Base-by-base conservation (phyloP, 768 basidiomycete genomes). In the Sarcodon aspratus region DNA sequence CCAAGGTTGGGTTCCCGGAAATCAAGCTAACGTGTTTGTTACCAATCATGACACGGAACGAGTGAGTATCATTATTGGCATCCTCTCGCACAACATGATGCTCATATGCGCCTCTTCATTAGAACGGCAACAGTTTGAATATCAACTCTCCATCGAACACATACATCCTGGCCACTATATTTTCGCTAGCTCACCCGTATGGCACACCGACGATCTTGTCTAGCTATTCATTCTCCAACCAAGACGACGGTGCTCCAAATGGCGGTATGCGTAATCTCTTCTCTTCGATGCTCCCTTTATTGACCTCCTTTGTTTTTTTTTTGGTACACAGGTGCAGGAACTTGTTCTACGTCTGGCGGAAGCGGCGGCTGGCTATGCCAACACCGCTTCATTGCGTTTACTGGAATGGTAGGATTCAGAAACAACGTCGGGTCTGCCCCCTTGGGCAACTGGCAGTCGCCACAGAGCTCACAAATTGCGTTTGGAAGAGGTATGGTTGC, bases 31-130 rank as follows among this genome's bases (percentile, higher is more conserved):
- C 53, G 73, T 78, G 7, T 84, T 84, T 50, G 80, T 84, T 4
- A 66, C 75, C 0, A 82, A 85, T 55, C 82, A 84, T 49, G 83
- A 85, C 53, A 84, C 82, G 1, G 83, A 84, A 59, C 64, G 82
- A 36, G 69, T 67, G 48, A 46, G 67, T 54, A 6, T 18, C 18
- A 33, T 34, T n/a, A 10, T 27, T 40, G 6, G 7, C 9, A 8
- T n/a, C 27, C 13, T 34, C 36, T 17, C 9, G 12, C 34, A 18
- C 8, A 27, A 3, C n/a, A 8, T 40, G 3, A 8, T 40, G 3
- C 36, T 31, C 3, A 3, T 10, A n/a, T n/a, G n/a, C n/a, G 6
- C 44, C 1, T 44, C 21, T 27, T 27, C 3, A 5, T 27, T 27
- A 27, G 80, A 73, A 69, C 47, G 76, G 75, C 1, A 56, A 48